Evolutionary conservation across 78 protist genomes (phyloP).

Genomic region (Goniomonas avonlea): DNA sequence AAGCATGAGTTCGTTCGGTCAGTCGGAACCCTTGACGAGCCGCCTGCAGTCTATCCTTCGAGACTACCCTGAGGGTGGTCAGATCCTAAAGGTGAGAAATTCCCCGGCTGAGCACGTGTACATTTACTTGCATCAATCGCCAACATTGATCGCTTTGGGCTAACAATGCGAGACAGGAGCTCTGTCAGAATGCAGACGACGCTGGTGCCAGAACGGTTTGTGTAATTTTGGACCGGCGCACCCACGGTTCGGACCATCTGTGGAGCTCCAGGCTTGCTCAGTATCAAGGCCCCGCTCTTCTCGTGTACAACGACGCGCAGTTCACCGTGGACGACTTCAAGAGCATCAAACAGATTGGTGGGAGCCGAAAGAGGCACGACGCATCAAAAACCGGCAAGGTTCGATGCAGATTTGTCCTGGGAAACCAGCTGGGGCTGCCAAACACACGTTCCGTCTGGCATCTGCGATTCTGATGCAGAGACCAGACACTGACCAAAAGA

Average conservation of each 20-base stretch:
- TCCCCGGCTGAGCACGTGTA: too few relatives aligned
- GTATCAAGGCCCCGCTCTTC: conserved; percentile 40
- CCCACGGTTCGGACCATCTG: neutral
- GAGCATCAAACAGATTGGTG: conserved; percentile 6
- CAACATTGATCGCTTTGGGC: too few relatives aligned
- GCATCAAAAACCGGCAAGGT: conserved; percentile 23
- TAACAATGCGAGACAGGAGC: too few relatives aligned
- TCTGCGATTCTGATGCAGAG: too few relatives aligned
- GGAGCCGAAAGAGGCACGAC: neutral
- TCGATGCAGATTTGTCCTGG: too few relatives aligned
- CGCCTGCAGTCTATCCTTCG: neutral
- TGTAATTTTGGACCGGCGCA: neutral
- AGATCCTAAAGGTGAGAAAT: too few relatives aligned
- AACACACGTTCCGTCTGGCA: too few relatives aligned
- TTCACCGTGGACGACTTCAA: conserved; percentile 28
- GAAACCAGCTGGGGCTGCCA: too few relatives aligned
- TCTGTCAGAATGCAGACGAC: neutral
- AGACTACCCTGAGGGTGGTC: neutral
- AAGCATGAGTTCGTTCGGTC: too few relatives aligned
- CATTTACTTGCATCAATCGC: too few relatives aligned
- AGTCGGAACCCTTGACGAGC: neutral
- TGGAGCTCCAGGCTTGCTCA: neutral
- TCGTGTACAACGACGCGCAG: conserved; percentile 23
- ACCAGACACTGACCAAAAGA: too few relatives aligned
- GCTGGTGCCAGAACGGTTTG: neutral